These are phyloP conservation scores for carrot (Daucus carota) DNA, from an alignment of 129 eudicot species.

Conservation along the genomic window DH1_v3.0 NC_030384.2:42313001-42313500, in stretches of 20 bases:
- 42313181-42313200: neutral
- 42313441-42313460: constrained; percentile 1
- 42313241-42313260: neutral
- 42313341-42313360: neutral
- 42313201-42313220: neutral
- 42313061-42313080: neutral
- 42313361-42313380: neutral
- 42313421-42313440: constrained; percentile 10
- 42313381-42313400: neutral
- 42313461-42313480: neutral
- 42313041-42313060: neutral
- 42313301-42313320: neutral
- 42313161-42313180: neutral
- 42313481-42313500: constrained; percentile 13
- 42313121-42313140: neutral
- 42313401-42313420: neutral
- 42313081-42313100: neutral
- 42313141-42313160: too few relatives aligned
- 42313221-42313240: neutral
- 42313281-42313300: neutral
- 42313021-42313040: neutral
- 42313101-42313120: neutral
- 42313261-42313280: neutral
- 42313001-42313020: neutral
- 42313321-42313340: neutral